Evolutionary conservation across 1,139 yeast species (phyloP), one percentile per base, ranked within the genome.

Genomic region (Hemisphaericaspora xylanilytica): DNA sequence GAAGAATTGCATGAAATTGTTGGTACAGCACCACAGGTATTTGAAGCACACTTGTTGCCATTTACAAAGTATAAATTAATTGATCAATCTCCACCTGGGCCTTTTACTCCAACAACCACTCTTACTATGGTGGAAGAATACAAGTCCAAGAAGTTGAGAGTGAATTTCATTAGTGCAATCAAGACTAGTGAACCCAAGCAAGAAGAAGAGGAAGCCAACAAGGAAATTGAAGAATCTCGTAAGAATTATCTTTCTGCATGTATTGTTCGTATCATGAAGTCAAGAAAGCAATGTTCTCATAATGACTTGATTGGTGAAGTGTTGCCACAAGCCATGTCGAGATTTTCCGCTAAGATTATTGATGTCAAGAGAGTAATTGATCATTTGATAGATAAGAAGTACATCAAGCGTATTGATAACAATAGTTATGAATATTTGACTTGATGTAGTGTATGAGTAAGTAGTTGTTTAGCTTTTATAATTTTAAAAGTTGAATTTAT

Each of bases 191-290:
- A 90, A 52, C 75, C 77, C 36, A 78, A 73, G 53, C 85, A 76
- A 48, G 97, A 92, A 55, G 80, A 79, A 31, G 90, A 82, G 38
- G 95, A 87, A 47, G 81, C 95, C 1, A 83, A 79, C 52, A 84
- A 83, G 61, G 96, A 89, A 56, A 80, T 92, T 47, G 89, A 83
- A 51, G 92, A 88, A 55, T 87, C 89, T 44, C 80, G 97, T 53
- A 87, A 84, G 67, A 80, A 85, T 56, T 84, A 83, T 65, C 73
- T 92, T 53, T 87, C 89, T 56, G 96, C 97, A 2, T 86, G 95
- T 54, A 88, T 92, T 63, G 98, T 92, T 33, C 78, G 98, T 54
- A 87, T 92, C 55, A 92, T 92, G 97, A 92, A 92, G 67, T 90
- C 96, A 1, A 78, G 97, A 56, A 85, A 89, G 61, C 74, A 73